These are phyloP conservation scores for Phytophthora ramorum DNA, from an alignment of 352 stramenopile genomes.

Conservation along the genomic window DNA sequence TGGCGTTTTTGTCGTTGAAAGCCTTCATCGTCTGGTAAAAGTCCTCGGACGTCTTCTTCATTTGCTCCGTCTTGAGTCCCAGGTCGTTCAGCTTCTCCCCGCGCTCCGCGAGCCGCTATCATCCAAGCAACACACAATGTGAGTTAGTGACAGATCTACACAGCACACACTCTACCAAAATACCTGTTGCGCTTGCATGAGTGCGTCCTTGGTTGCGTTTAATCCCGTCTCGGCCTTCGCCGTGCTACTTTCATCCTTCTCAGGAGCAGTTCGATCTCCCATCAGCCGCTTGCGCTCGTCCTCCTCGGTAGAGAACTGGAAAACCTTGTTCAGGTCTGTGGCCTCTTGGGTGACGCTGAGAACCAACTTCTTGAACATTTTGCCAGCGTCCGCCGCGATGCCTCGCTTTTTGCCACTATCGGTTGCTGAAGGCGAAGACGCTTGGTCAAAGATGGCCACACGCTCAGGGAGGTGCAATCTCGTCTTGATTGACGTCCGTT, in stretches of 20 bases:
- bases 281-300: constrained; percentile 65
- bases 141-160: constrained; percentile 1
- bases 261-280: constrained; percentile 45
- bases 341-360: constrained; percentile 63
- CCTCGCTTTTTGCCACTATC: constrained; percentile 54
- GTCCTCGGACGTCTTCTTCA: constrained; percentile 83
- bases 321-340: constrained; percentile 78
- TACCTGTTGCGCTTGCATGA: constrained; percentile 80
- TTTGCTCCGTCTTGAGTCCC: constrained; percentile 81
- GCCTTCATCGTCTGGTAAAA: constrained; percentile 89
- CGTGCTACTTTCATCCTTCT: constrained; percentile 26
- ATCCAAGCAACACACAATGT: constrained; percentile 4
- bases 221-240: constrained; percentile 43
- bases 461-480: constrained; percentile 49
- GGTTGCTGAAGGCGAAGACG: constrained; percentile 26
- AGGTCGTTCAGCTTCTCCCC: constrained; percentile 81
- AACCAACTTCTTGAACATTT: constrained; percentile 83
- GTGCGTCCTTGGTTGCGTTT: constrained; percentile 61
- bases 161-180: not conserved
- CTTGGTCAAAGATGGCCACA: constrained; percentile 34
- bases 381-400: constrained; percentile 54
- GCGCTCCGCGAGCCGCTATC: constrained; percentile 73
- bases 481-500: constrained; percentile 62
- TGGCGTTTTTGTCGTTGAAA: constrained; percentile 86
- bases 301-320: constrained; percentile 72